Conservation (phyloP, 768 basidiomycete species). For the Lepiota subincarnata region DNA sequence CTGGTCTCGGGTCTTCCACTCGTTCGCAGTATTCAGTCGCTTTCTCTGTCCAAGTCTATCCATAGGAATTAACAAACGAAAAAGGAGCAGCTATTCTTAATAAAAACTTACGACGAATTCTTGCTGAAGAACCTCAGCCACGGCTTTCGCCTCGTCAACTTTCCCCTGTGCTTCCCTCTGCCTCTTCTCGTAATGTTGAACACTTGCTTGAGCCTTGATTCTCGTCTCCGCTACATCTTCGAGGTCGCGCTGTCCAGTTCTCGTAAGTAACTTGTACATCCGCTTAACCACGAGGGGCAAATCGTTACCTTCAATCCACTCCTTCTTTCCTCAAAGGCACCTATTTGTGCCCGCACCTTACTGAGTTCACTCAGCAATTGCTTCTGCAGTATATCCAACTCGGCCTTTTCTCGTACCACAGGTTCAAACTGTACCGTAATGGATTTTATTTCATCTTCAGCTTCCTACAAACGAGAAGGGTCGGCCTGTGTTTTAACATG, state of each 20-base stretch:
- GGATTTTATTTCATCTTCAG: slow-evolving; percentile 46
- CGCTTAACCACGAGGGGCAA: neutral
- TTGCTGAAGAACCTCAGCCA: slow-evolving; percentile 46
- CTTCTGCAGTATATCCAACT: slow-evolving; percentile 42
- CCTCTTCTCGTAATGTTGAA: slow-evolving; percentile 49
- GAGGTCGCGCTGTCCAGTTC: slow-evolving; percentile 40
- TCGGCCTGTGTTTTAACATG: too few species aligned
- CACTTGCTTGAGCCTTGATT: slow-evolving; percentile 44
- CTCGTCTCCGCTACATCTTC: slow-evolving; percentile 46
- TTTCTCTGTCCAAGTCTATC: slow-evolving; percentile 58
- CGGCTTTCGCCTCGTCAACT: slow-evolving; percentile 40
- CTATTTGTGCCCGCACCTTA: slow-evolving; percentile 43
- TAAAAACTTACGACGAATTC: slow-evolving; percentile 56
- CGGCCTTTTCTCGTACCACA: slow-evolving; percentile 39
- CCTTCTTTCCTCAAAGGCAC: slow-evolving; percentile 45
- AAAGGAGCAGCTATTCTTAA: neutral
- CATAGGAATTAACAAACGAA: neutral
- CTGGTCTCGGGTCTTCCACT: slow-evolving; percentile 53
- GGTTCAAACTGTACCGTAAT: slow-evolving; percentile 47
- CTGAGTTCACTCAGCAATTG: slow-evolving; percentile 40
- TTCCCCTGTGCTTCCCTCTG: slow-evolving; percentile 44
- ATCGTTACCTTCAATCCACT: slow-evolving; percentile 40
- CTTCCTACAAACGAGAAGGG: slow-evolving; percentile 37
- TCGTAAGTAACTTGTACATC: slow-evolving; percentile 1
- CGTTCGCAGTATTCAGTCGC: slow-evolving; percentile 61